A percentile compares a stretch with the other conserved stretches of the same genome.
These are phyloP conservation scores for Tolypocladium capitatum DNA, from an alignment of 2,329 filamentous ascomycete genomes.

Conservation along the genomic window DNA sequence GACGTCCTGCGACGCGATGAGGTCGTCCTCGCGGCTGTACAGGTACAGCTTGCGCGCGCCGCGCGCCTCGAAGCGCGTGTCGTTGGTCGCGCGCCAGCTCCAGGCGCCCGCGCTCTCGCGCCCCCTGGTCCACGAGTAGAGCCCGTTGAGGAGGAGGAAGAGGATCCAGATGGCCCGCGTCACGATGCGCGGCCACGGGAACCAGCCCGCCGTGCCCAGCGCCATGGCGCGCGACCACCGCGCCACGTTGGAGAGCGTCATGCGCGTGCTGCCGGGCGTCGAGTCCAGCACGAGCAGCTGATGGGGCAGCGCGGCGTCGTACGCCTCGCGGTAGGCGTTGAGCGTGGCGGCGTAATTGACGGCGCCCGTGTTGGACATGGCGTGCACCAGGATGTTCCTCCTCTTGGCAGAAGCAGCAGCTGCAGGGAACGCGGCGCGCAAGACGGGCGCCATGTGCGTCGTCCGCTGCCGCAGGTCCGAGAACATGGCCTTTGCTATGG, in stretches of 20 bases:
- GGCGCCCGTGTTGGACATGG: constrained; percentile 46
- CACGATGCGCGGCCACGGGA: constrained; percentile 35
- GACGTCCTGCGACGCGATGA: constrained; percentile 43
- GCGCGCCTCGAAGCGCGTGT: constrained; percentile 20
- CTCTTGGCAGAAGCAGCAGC: too few relatives aligned
- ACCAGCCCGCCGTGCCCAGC: constrained; percentile 29
- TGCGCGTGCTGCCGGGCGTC: constrained; percentile 33
- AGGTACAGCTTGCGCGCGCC: constrained; percentile 37
- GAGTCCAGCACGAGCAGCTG: constrained; percentile 37
- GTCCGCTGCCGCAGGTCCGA: constrained; percentile 29
- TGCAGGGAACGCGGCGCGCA: too few relatives aligned
- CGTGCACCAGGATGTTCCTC: constrained; percentile 39
- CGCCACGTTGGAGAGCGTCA: constrained; percentile 26
- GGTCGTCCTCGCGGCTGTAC: constrained; percentile 43
- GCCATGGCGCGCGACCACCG: constrained; percentile 42
- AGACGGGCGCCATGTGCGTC: constrained; percentile 29
- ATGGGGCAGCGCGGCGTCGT: constrained; percentile 29
- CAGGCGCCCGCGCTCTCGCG: constrained; percentile 27
- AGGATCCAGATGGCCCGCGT: constrained; percentile 33
- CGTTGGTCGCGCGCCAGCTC: constrained; percentile 21
- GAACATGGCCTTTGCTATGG: constrained; percentile 33
- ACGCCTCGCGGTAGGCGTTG: constrained; percentile 28
- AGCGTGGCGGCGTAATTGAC: constrained; percentile 37
- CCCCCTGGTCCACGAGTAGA: constrained; percentile 22
- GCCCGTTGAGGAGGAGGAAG: constrained; percentile 24